phyloP scores from a whole-genome alignment of 2,329 filamentous ascomycete species.

The Penicillium fuscoglaucum region DNA sequence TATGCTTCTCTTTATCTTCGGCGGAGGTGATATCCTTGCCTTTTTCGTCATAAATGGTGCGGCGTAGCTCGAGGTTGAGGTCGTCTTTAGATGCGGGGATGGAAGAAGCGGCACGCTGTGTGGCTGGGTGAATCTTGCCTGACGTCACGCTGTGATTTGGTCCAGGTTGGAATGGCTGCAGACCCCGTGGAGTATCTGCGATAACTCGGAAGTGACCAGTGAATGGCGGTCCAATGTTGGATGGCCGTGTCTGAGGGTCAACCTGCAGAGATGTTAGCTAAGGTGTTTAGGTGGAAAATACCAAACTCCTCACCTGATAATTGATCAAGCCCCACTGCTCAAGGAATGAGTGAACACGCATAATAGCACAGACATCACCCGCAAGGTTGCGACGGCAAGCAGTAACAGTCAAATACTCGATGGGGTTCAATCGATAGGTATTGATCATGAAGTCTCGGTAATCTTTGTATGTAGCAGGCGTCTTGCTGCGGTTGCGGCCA shows the following conservation, averaged over 20 bases:
- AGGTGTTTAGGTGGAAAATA: constrained; percentile 20
- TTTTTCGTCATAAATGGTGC: constrained; percentile 92
- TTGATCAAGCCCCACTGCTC: constrained; percentile 99
- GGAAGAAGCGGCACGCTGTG: constrained; percentile 69
- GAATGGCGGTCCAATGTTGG: constrained; percentile 92
- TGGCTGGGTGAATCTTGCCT: constrained; percentile 64
- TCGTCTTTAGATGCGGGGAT: constrained; percentile 71
- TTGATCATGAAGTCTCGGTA: constrained; percentile 99
- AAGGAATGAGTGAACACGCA: constrained; percentile 96
- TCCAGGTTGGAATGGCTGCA: constrained; percentile 92
- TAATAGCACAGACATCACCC: constrained; percentile 97
- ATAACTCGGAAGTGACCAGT: constrained; percentile 97
- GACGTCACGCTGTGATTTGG: constrained; percentile 67
- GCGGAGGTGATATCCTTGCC: constrained; percentile 77
- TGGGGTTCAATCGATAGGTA: constrained; percentile 92
- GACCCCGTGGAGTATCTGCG: constrained; percentile 88
- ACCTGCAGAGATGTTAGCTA: constrained; percentile 60
- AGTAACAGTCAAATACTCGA: constrained; percentile 95
- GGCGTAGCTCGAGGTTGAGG: constrained; percentile 85
- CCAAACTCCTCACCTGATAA: constrained; percentile 72
- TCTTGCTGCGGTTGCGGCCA: constrained; percentile 96
- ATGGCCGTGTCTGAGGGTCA: constrained; percentile 90
- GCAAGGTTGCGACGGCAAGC: constrained; percentile 93
- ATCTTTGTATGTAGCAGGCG: constrained; percentile 94
- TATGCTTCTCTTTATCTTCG: constrained; percentile 64